Evolutionary conservation across 2,329 filamentous ascomycete species (phyloP).

Genomic region (Tolypocladium amazonense): DNA sequence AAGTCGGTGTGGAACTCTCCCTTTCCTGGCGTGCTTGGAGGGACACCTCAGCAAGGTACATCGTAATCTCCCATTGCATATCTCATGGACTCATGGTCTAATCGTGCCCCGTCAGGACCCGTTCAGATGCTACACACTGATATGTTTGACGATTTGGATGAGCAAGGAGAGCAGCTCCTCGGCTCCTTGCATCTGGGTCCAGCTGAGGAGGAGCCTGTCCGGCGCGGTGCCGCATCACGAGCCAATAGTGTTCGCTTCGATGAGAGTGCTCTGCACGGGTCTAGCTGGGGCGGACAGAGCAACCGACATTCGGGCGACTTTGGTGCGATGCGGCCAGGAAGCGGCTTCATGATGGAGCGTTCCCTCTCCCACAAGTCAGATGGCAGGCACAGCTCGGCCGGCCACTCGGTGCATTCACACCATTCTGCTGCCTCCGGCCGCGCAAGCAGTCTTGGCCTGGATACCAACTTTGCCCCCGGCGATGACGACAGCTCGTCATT

Average conservation of each 20-base stretch:
- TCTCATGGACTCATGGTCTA: not conserved
- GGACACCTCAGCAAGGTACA: conserved; percentile 77
- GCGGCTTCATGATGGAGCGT: conserved; percentile 82
- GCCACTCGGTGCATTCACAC: conserved; percentile 60
- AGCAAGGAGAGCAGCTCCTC: conserved; percentile 70
- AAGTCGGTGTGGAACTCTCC: conserved; percentile 93
- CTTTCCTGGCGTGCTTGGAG: conserved; percentile 75
- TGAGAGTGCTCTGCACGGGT: conserved; percentile 84
- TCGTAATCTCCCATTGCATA: not conserved
- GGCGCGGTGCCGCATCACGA: conserved; percentile 77
- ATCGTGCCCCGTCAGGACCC: conserved; percentile 45
- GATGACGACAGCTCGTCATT: conserved; percentile 58
- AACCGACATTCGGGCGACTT: conserved; percentile 79
- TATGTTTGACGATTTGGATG: conserved; percentile 83
- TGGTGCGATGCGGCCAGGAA: conserved; percentile 63
- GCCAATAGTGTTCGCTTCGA: conserved; percentile 98
- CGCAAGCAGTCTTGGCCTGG: conserved; percentile 79
- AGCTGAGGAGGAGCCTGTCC: conserved; percentile 73
- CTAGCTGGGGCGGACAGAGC: conserved; percentile 66
- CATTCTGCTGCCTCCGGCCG: conserved; percentile 67
- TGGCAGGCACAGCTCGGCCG: conserved; percentile 86
- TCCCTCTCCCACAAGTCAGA: conserved; percentile 93
- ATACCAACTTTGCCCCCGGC: conserved; percentile 54
- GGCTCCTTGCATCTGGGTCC: conserved; percentile 71
- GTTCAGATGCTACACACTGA: conserved; percentile 71